Evolutionary conservation across 164 flowering plant species (phyloP), one percentile per base, ranked within the genome.

Genomic region (Berberis vulgaris): DNA sequence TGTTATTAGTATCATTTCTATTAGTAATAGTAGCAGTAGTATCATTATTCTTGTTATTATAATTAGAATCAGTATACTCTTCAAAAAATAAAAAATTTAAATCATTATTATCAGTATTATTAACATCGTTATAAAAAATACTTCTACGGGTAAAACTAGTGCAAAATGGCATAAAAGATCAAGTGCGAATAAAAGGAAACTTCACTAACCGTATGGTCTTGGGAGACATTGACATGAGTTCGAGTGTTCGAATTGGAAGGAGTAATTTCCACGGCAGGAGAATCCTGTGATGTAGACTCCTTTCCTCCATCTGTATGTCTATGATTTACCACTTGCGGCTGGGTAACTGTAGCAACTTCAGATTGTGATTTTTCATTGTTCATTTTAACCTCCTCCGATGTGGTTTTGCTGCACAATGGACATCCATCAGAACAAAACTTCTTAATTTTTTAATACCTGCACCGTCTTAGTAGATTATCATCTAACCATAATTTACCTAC

Each of bases 331-430:
- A 39, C 53, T 52, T 70, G 74, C 54, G 69, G 68, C 50, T 54
- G 53, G 50, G 41, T 1, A 13, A 45, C 54, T 62, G 62, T 72
- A 39, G 74, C 64, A 60, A 60, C 53, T 64, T 78, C 78, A 26
- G 71, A 52, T 64, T 66, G 69, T 42, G 65, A 65, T 13, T 65
- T 67, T 57, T 72, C 74, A 58, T 78, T 78, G 67, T 74, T 70
- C 46, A 57, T 61, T 56, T 76, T 61, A 61, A 50, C 65, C 46
- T 73, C 78, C 45, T 41, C 64, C 65, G 58, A 43, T n/a, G 59
- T 44, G 68, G 77, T 80, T 62, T 81, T 85, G 77, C 87, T 85
- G 82, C 45, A 5, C 71, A 47, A 39, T 44, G 50, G 53, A 65
- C 12, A 44, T 2, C 43, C 41, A 46, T 47, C 45, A 9, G 40